Evolutionary conservation across 495 filamentous ascomycete genomes (phyloP), one percentile per base, ranked within the genome.

Genomic region (Penicillium bialowiezense): DNA sequence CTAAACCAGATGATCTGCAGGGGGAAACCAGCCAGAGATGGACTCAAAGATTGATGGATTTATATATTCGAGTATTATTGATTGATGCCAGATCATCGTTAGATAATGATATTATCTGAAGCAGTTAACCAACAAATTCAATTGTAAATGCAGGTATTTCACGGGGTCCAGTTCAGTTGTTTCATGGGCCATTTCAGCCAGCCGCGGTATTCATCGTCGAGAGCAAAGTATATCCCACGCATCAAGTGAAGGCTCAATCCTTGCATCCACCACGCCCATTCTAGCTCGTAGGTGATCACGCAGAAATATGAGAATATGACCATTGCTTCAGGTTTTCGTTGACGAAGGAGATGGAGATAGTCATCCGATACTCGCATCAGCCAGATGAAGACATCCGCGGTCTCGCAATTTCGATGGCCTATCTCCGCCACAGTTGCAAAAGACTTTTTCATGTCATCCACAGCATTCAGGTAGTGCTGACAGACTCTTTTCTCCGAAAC

Each of bases 101-200:
- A n/a, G n/a, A n/a, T n/a, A n/a, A n/a, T n/a, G n/a, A n/a, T n/a
- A n/a, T n/a, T n/a, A n/a, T n/a, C n/a, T n/a, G n/a, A n/a, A n/a
- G n/a, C n/a, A n/a, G n/a, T n/a, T n/a, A n/a, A n/a, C n/a, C n/a
- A n/a, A n/a, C n/a, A n/a, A n/a, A n/a, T n/a, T n/a, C n/a, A n/a
- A n/a, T n/a, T n/a, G n/a, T n/a, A n/a, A n/a, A n/a, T n/a, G n/a
- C n/a, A n/a, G n/a, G n/a, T n/a, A 28, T 28, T 9, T 28, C 24
- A 28, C 9, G 52, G 52, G 26, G 44, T 46, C 71, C 71, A 74
- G 2, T 69, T 69, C 13, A 71, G 53, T 34, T 74, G 66, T 35
- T 74, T 61, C 20, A 72, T 66, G 1, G 71, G 68, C 69, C 71
- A 71, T 50, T 58, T 61, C 19, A 74, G 60, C 71, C 68, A 74